Percentiles rank a stretch among this genome's conserved stretches.
These are phyloP conservation scores for Arxiozyma telluris DNA, from an alignment of 1,139 yeast genomes.

Conservation along the genomic window DNA sequence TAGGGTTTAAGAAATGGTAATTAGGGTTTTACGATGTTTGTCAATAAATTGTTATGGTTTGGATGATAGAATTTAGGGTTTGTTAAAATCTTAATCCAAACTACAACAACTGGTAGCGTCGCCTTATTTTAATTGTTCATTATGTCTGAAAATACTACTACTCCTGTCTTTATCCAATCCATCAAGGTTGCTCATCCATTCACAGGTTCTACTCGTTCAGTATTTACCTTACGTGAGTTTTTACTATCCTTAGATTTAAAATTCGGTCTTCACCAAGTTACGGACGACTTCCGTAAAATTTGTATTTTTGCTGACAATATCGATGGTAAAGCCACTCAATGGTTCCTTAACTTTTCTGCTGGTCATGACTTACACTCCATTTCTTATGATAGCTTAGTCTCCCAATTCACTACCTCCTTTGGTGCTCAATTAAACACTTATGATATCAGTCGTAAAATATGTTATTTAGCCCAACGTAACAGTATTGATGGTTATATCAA, in stretches of 20 bases:
- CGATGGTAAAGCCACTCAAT: neutral
- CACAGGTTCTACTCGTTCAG: neutral
- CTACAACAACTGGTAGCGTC: too few species aligned
- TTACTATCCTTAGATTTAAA: neutral
- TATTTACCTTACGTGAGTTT: neutral
- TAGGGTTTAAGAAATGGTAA: too few species aligned
- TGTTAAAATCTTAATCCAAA: too few species aligned
- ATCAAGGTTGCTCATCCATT: conserved; percentile 3
- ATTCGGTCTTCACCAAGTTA: too few species aligned
- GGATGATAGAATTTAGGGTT: too few species aligned
- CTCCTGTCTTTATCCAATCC: neutral
- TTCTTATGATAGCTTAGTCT: neutral
- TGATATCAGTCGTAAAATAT: neutral
- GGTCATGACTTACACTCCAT: neutral
- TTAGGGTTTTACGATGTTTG: too few species aligned
- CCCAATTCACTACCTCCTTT: neutral
- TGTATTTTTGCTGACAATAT: too few species aligned
- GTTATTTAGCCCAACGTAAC: too few species aligned
- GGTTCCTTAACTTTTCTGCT: neutral
- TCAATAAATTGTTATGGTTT: too few species aligned
- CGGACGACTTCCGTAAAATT: too few species aligned
- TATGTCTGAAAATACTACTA: neutral
- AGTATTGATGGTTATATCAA: too few species aligned
- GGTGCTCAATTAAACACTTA: neutral
- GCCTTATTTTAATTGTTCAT: too few species aligned